Evolutionary conservation across 1,139 yeast genomes (phyloP).

Genomic region (Wickerhamiella pararugosa): DNA sequence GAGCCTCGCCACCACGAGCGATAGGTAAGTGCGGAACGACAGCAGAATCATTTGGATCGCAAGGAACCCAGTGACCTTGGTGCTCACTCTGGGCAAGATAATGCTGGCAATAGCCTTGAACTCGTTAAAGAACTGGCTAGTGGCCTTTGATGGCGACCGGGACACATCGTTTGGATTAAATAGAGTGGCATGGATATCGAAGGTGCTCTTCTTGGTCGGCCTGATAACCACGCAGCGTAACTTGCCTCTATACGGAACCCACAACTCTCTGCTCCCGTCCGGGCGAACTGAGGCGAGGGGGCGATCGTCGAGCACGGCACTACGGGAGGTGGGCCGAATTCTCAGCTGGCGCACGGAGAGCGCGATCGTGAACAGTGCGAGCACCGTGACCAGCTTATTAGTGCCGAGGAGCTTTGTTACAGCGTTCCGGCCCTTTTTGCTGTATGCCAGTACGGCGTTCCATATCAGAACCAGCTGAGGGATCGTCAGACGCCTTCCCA

Average conservation of each 20-base stretch:
- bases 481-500: no score
- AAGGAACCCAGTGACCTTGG: conserved; percentile 53
- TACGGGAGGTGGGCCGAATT: conserved; percentile 14
- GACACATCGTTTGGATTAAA: conserved; percentile 31
- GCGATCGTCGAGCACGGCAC: conserved; percentile 4
- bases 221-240: conserved; percentile 39
- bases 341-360: conserved; percentile 1
- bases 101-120: conserved; percentile 67
- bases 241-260: conserved; percentile 24
- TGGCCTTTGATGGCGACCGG: conserved; percentile 19
- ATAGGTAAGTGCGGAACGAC: conserved; percentile 72
- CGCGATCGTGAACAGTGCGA: not conserved
- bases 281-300: conserved; percentile 2
- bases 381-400: not conserved
- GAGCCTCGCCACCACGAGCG: conserved; percentile 69
- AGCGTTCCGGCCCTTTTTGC: not conserved
- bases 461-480: no score
- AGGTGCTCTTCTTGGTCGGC: conserved; percentile 43
- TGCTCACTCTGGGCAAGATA: conserved; percentile 56
- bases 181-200: conserved; percentile 53
- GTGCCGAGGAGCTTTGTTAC: not conserved
- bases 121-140: conserved; percentile 49
- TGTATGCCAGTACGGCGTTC: no score
- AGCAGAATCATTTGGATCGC: conserved; percentile 62
- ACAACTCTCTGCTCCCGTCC: conserved; percentile 8